Evolutionary conservation across 2,329 filamentous ascomycete species (phyloP).

Genomic region (Verticillium longisporum): DNA sequence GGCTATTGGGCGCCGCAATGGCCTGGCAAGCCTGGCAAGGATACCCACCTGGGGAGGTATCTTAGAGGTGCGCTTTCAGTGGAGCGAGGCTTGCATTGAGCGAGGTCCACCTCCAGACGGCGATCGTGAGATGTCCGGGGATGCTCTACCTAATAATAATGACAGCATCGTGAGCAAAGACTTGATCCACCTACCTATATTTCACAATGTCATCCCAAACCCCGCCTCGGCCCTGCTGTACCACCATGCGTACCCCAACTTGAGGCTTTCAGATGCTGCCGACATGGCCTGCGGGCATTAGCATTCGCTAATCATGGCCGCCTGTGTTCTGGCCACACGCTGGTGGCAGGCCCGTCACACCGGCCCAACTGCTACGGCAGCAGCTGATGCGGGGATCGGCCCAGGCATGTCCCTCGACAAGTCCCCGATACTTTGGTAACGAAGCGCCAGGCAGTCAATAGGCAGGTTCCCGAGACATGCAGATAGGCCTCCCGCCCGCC

Average conservation of each 20-base stretch:
- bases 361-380: neutral
- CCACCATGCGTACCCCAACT: neutral
- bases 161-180: neutral
- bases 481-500: neutral
- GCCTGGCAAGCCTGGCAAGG: neutral
- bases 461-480: conserved; percentile 7
- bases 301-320: neutral
- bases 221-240: neutral
- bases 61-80: neutral
- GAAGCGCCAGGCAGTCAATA: conserved; percentile 1
- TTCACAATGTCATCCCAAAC: neutral
- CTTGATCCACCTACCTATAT: neutral
- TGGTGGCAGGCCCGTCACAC: neutral
- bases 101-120: neutral
- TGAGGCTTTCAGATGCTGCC: too few species aligned
- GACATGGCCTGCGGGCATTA: neutral
- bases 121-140: neutral
- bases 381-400: neutral
- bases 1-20: neutral
- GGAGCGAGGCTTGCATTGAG: neutral
- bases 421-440: conserved; percentile 7
- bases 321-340: neutral
- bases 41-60: too few species aligned
- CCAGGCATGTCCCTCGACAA: neutral
- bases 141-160: neutral